Evolutionary conservation across 208 protist species (phyloP).

Genomic region (Leishmania tropica): DNA sequence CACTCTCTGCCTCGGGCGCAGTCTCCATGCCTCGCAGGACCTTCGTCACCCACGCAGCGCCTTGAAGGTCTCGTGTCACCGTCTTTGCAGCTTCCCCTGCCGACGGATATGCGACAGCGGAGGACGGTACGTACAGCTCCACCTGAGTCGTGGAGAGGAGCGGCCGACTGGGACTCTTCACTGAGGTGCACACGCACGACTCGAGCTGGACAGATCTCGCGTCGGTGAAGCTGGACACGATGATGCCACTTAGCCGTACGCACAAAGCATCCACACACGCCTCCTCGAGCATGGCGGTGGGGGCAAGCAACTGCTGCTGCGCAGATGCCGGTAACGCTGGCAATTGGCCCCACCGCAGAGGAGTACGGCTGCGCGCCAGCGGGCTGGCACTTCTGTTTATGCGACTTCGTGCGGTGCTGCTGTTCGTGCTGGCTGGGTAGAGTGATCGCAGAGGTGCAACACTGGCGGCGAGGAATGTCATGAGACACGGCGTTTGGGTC

Average conservation of each 20-base stretch:
- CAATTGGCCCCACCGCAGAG: neutral
- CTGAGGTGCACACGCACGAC: constrained; percentile 24
- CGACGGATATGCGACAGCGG: constrained; percentile 18
- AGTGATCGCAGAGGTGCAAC: constrained; percentile 22
- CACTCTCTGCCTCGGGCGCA: neutral
- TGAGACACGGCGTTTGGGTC: neutral
- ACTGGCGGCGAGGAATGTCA: constrained; percentile 15
- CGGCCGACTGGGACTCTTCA: constrained; percentile 19
- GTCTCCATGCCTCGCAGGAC: neutral
- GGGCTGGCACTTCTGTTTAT: neutral
- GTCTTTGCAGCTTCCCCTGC: constrained; percentile 2
- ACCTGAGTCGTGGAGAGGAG: constrained; percentile 22
- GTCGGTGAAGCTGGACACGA: constrained; percentile 23
- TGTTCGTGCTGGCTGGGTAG: neutral
- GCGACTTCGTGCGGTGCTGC: neutral
- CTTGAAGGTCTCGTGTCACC: constrained; percentile 13
- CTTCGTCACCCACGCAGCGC: neutral
- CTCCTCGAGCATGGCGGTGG: constrained; percentile 26
- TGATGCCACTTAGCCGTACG: constrained; percentile 20
- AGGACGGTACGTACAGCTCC: constrained; percentile 25
- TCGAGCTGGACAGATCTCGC: constrained; percentile 20
- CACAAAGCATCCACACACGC: constrained; percentile 25
- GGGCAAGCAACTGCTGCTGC: neutral
- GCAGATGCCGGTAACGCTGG: neutral
- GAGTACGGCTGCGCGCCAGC: neutral